Percentiles rank a stretch among this genome's conserved stretches.
Evolutionary conservation across 2,329 filamentous ascomycete species (phyloP).

Genomic region (Keithomyces neogunnii): DNA sequence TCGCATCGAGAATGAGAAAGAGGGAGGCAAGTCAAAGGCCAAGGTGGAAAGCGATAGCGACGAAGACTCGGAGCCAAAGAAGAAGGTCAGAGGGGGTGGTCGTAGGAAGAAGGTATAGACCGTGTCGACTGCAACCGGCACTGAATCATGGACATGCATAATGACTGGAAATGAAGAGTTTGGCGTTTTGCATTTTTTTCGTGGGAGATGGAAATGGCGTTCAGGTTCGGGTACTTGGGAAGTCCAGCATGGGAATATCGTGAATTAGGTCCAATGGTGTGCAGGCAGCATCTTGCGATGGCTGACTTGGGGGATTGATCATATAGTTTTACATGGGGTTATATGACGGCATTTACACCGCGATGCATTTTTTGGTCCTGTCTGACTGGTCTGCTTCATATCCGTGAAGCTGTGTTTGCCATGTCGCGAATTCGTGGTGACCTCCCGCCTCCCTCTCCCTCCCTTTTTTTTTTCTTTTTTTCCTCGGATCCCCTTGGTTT

Average conservation of each 20-base stretch:
- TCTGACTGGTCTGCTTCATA: too few relatives aligned
- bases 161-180: constrained; percentile 18
- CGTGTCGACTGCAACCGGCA: neutral
- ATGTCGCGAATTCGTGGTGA: too few relatives aligned
- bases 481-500: too few relatives aligned
- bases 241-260: constrained; percentile 13
- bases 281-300: too few relatives aligned
- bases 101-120: constrained; percentile 38
- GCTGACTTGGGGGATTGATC: too few relatives aligned
- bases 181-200: neutral
- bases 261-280: constrained; percentile 14
- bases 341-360: too few relatives aligned
- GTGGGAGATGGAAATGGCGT: constrained; percentile 13
- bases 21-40: constrained; percentile 28
- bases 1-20: constrained; percentile 61
- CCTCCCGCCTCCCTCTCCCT: too few relatives aligned
- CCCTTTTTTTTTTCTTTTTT: too few relatives aligned
- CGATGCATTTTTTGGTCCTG: too few relatives aligned
- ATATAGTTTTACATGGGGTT: too few relatives aligned
- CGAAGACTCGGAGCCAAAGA: constrained; percentile 41
- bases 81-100: constrained; percentile 35
- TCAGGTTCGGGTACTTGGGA: constrained; percentile 8
- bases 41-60: constrained; percentile 47
- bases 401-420: too few relatives aligned
- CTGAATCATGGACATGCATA: neutral